Base-by-base conservation (phyloP, 345 rosid species). In the Sonneratia caseolaris region DNA sequence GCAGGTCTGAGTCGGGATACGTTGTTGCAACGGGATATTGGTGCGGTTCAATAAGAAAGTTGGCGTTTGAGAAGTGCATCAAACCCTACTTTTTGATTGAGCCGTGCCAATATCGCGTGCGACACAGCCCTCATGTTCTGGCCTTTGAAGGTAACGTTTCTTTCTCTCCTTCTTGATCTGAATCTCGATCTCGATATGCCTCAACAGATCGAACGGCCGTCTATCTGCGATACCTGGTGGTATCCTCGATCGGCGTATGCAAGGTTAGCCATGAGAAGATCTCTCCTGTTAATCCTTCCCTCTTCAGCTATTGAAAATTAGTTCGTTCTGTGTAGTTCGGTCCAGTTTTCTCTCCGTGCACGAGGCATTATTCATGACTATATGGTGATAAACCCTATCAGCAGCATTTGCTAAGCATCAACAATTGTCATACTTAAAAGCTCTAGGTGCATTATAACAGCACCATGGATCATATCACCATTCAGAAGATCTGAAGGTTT, bases 81-180 rank as follows among this genome's bases (percentile, higher is more conserved):
- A 80, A 57, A 81, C 79, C 38, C 82, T 77, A 80, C 72, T 71
- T 86, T 82, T 81, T 86, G 68, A 84, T 84, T 86, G 89, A 86
- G 85, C 89, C 89, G 89, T 74, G 87, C 89, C 89, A 86, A 86
- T 86, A 86, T 86, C 89, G 81, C 87, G 87, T 79, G 47, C 15
- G 55, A 7, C 49, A 6, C 45, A 5, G 18, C 37, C 27, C n/a
- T 62, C 47, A 15, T 18, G 35, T 61, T 14, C 16, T 64, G 66
- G 18, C 70, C 37, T 15, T 65, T 18, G 0, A 45, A 36, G 22
- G 56, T 43, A 55, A n/a, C 36, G 47, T 24, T 37, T 16, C 40
- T 13, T 32, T 13, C 32, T 53, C n/a, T 42, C 70, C 22, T 42
- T 18, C 37, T 27, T 27, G 32, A 27, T 27, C 32, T 27, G 32